Percentiles rank a stretch among this genome's conserved stretches.
These are phyloP conservation scores for Pestalotiopsis fici DNA, from an alignment of 2,329 filamentous ascomycete species.

Conservation along the genomic window DNA sequence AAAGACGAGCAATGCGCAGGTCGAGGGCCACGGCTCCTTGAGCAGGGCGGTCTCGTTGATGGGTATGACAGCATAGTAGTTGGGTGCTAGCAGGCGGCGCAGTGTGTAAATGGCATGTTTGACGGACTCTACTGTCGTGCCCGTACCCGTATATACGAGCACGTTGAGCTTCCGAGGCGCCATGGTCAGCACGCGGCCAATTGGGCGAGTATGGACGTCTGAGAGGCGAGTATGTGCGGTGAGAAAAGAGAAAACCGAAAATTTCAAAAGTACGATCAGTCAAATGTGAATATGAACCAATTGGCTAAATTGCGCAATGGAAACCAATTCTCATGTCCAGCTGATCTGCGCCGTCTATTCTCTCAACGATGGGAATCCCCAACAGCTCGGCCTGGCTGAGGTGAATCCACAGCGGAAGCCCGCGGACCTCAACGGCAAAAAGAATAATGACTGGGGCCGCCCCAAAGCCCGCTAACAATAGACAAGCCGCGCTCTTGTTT, in stretches of 20 bases:
- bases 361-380: neutral
- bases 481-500: neutral
- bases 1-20: slow-evolving; percentile 87
- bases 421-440: neutral
- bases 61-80: slow-evolving; percentile 94
- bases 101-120: slow-evolving; percentile 87
- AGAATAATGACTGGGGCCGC: neutral
- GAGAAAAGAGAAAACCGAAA: neutral
- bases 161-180: slow-evolving; percentile 78
- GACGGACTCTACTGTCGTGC: slow-evolving; percentile 85
- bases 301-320: neutral
- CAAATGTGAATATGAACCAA: neutral
- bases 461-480: neutral
- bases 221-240: neutral
- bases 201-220: neutral
- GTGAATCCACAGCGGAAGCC: neutral
- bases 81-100: slow-evolving; percentile 80
- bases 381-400: neutral
- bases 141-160: slow-evolving; percentile 90
- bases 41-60: slow-evolving; percentile 77
- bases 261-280: too few species aligned
- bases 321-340: neutral
- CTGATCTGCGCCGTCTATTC: neutral
- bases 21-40: slow-evolving; percentile 87
- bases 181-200: slow-evolving; percentile 46